Base-by-base conservation (phyloP, 1,284 basidiomycete genomes). In the Peniophora sp. region DNA sequence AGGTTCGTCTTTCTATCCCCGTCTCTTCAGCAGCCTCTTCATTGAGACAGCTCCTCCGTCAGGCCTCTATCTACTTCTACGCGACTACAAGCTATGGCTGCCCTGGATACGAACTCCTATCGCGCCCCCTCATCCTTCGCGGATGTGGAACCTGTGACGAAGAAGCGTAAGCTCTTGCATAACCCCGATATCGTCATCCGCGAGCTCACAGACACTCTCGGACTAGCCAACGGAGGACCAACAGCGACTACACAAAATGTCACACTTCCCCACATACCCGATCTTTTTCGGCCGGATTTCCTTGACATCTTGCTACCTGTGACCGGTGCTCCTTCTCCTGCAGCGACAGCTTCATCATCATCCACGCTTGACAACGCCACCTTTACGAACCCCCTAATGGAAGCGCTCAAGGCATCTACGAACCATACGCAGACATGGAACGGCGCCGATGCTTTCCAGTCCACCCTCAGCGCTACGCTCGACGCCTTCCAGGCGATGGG, bases 401-500 rank as follows among this genome's bases (percentile, higher is more conserved):
- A 74, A 5, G 78, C 75, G 0, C 67, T 83, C 17, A 65, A 65
- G 50, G 58, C 63, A 2, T 68, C 63, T 9, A 51, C 68, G 0
- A 63, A 74, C 55, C 74, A 61, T 11, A 75, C 71, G 3, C 56
- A 63, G 32, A 83, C 80, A 0, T 55, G 58, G 14, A 83, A 83
- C 51, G 35, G 22, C 5, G 72, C 79, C 2, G 68, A 69, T 3
- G 69, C 79, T 0, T 75, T 70, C 55, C 61, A 53, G 47, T 77
- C 76, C 6, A 81, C 81, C 0, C 58, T 63, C 12, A 74, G 70
- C 3, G 25, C 74, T 1, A 73, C 70, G 0, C 67, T 83, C 1
- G 77, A 83, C 53, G 79, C 78, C 0, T 83, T 81, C 59, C 63
- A 72, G 23, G 53, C 56, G 19, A 55, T 81, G 19, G 62, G 62